These are phyloP conservation scores for Discostella pseudostelligera DNA, from an alignment of 108 stramenopile genomes.

Conservation along the genomic window DNA sequence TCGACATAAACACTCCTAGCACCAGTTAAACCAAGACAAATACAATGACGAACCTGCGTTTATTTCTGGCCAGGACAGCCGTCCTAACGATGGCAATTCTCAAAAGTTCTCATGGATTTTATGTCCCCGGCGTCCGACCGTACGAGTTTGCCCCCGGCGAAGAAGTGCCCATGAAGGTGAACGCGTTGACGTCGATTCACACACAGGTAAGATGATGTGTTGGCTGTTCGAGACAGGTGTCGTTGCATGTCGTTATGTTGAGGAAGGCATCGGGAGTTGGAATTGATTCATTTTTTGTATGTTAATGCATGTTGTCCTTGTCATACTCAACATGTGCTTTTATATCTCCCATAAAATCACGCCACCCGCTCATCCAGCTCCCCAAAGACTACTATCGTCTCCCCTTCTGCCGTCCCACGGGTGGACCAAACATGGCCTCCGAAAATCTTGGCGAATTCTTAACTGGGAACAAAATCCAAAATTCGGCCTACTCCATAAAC, in stretches of 20 bases:
- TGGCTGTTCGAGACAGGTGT: not conserved
- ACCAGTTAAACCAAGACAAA: not conserved
- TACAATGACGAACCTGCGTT: conserved; percentile 29
- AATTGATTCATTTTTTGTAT: not conserved
- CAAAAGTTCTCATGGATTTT: conserved; percentile 54
- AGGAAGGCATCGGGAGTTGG: not conserved
- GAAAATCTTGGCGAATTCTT: conserved; percentile 92
- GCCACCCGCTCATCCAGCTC: too few relatives aligned
- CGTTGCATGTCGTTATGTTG: too few relatives aligned
- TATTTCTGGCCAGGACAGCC: conserved; percentile 23
- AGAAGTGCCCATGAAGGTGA: conserved; percentile 84
- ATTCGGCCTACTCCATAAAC: conserved; percentile 88
- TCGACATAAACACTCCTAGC: too few relatives aligned
- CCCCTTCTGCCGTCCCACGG: conserved; percentile 92
- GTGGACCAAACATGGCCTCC: conserved; percentile 84
- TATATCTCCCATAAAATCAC: too few relatives aligned
- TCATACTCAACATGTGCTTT: too few relatives aligned
- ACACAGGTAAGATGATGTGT: conserved; percentile 60
- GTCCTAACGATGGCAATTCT: conserved; percentile 22
- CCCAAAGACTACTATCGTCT: conserved; percentile 95
- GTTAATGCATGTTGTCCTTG: too few relatives aligned
- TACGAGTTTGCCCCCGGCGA: conserved; percentile 66
- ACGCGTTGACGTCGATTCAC: conserved; percentile 85
- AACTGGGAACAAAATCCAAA: conserved; percentile 97
- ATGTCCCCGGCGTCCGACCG: conserved; percentile 88